Evolutionary conservation across 2,329 filamentous ascomycete species (phyloP).

Genomic region (Acephala macrosclerotiorum): DNA sequence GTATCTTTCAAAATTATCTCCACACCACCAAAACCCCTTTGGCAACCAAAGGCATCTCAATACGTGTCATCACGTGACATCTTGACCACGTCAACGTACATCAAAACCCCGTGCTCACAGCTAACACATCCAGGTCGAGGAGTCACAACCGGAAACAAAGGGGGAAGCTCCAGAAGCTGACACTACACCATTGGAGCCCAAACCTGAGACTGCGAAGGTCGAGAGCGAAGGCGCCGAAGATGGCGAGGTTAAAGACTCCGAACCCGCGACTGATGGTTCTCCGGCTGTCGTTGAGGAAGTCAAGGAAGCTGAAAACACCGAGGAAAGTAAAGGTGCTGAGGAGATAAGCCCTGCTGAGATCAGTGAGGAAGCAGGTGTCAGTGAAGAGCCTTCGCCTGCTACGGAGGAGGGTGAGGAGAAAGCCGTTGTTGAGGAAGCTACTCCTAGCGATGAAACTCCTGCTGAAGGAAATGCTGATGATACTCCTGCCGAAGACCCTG

Average conservation of each 20-base stretch:
- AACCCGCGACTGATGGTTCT: background rate
- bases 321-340: background rate
- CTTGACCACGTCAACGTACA: background rate
- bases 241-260: background rate
- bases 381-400: background rate
- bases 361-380: background rate
- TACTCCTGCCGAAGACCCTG: background rate
- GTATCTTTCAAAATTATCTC: background rate
- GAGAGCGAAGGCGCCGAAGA: background rate
- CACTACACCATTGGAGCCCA: background rate
- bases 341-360: background rate
- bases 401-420: background rate
- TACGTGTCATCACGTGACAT: constrained; percentile 1
- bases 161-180: background rate
- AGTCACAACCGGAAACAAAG: background rate
- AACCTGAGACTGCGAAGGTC: background rate
- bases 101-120: background rate
- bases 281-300: background rate
- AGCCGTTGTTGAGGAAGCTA: constrained; percentile 22
- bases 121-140: constrained; percentile 14
- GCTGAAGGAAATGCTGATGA: constrained; percentile 20
- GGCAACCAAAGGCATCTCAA: background rate
- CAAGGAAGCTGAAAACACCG: background rate
- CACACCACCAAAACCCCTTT: background rate
- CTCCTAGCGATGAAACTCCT: constrained; percentile 11